Evolutionary conservation across 345 rosid species (phyloP), one percentile per base, ranked within the genome.

Genomic region (Passiflora organensis): DNA sequence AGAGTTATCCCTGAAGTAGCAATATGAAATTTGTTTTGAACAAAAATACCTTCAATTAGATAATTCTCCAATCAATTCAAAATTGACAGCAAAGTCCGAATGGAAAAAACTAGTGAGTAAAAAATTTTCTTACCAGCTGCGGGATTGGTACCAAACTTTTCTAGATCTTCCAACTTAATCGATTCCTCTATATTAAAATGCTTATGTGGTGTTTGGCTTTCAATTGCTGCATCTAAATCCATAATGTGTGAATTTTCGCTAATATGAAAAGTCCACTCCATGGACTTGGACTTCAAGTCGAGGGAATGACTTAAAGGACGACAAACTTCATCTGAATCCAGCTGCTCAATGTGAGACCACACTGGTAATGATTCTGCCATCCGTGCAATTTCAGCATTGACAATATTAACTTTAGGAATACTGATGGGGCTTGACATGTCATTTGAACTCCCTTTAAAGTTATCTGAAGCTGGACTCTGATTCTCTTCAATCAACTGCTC

Each of bases 291-390:
- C 67, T 56, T 59, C 24, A 79, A 60, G 55, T 82, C 95, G 53
- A 88, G 60, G 1, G 97, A 87, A 59, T 64, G 81, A 72, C 88
- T 78, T 43, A 84, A 58, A 55, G 86, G 78, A 77, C 47, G 59
- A 10, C 44, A 34, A 49, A 43, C 42, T 28, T 64, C 59, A 53
- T 59, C 56, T 23, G 48, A 58, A 44, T 58, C 81, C 36, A 79
- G 55, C 55, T 55, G 55, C 18, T 56, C 55, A 55, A 45, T 23
- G 15, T 51, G 55, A 39, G 72, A 71, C 71, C 79, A 64, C 65
- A 80, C 72, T 2, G 98, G 96, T 67, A 91, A 76, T 63, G 96
- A 91, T 69, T 74, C 88, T 42, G 55, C 78, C 45, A 73, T 63
- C 71, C 75, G 51, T 46, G 62, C 73, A 63, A 44, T 56, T 36